Evolutionary conservation across 1,284 basidiomycete species (phyloP), one percentile per base, ranked within the genome.

Genomic region (Trametes versicolor): DNA sequence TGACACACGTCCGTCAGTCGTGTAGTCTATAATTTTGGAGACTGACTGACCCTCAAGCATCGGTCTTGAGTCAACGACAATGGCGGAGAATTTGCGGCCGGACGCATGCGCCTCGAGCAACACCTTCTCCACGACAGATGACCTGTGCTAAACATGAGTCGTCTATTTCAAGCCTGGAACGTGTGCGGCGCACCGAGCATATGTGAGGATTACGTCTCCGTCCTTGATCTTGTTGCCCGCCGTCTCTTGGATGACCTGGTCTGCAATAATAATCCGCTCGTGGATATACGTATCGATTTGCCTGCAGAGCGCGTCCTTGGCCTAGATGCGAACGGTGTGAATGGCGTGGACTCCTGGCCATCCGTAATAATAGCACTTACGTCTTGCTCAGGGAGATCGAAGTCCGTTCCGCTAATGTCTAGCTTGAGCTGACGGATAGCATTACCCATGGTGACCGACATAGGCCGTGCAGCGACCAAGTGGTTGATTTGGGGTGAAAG

Each of bases 361-460:
- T 15, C 27, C n/a, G 45, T 19, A 58, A 49, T 49, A 25, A 49
- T 25, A 39, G 45, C 54, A 77, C 92, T 70, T 73, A 97, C 96
- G 80, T 98, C 95, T 75, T 97, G 94, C 77, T 98, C 96, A 6
- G 95, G 91, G 74, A 95, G 83, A 78, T 99, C 97, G 60, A 96
- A 94, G 72, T 95, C 93, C 52, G 96, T 90, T 23, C 89, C 87
- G 74, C 95, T 97, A 76, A 99, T 98, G 75, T 99, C 96, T 66
- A 98, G 85, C 82, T 99, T 99, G 74, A 99, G 84, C 78, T 97
- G 95, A 63, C 97, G 87, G 70, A 96, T 95, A 0, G 96, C 96
- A 74, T 97, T 97, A 0, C 95, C 96, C 89, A 96, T 95, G 29
- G 95, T 94, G n/a, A 95, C 90, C n/a, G 94, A 93, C 90, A 97